Percentiles rank a stretch among this genome's conserved stretches.
phyloP scores from a whole-genome alignment of 768 basidiomycete genomes.

The Porphyrellus cyaneotinctus region DNA sequence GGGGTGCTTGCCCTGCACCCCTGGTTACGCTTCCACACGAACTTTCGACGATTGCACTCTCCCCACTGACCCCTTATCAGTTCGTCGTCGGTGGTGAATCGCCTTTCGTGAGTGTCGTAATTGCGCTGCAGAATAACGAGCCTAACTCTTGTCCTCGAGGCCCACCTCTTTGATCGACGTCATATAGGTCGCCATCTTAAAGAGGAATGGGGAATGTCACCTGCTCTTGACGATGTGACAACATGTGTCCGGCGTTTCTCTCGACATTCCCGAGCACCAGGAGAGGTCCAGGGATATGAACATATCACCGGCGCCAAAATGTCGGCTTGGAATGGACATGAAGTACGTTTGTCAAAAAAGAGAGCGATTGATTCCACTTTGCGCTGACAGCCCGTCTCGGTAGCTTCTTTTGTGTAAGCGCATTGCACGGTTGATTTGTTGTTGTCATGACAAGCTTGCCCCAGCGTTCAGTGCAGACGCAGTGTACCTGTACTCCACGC shows the following conservation, averaged over 20 bases:
- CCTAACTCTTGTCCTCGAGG: constrained; percentile 10
- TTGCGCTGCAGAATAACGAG: neutral
- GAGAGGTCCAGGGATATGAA: constrained; percentile 40
- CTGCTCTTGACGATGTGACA: constrained; percentile 47
- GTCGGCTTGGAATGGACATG: constrained; percentile 67
- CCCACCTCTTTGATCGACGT: constrained; percentile 70
- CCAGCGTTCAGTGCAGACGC: constrained; percentile 72
- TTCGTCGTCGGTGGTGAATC: constrained; percentile 83
- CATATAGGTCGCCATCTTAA: constrained; percentile 57
- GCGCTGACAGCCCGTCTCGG: constrained; percentile 11
- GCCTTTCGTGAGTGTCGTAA: constrained; percentile 53
- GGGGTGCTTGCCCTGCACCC: constrained; percentile 60
- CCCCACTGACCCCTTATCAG: constrained; percentile 76
- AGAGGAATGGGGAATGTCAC: constrained; percentile 68
- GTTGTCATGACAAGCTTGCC: constrained; percentile 7
- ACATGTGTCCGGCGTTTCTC: constrained; percentile 84
- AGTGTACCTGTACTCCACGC: constrained; percentile 70
- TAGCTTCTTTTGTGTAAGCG: constrained; percentile 64
- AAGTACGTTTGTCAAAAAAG: constrained; percentile 41
- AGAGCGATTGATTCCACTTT: neutral
- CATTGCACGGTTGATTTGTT: neutral
- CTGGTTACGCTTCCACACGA: constrained; percentile 62
- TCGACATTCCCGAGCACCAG: constrained; percentile 35
- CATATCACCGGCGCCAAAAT: constrained; percentile 77
- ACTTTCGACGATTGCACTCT: constrained; percentile 70